Percentiles rank a stretch among this genome's conserved stretches.
Evolutionary conservation across 2,329 filamentous ascomycete species (phyloP).

Genomic region (Stenocarpella maydis): DNA sequence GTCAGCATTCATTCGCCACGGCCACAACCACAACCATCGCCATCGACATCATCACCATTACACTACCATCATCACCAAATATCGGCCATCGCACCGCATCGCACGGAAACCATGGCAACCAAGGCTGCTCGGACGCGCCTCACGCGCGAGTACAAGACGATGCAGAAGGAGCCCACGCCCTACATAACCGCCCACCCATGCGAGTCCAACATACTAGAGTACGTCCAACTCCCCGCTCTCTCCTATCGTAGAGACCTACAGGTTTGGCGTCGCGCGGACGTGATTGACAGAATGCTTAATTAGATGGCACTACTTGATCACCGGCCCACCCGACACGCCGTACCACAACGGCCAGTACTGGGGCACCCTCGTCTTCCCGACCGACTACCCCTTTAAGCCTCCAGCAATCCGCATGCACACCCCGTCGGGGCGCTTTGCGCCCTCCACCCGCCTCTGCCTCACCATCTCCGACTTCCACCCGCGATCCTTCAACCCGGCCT

Average conservation of each 20-base stretch:
- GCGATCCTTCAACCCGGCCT: conserved; percentile 96
- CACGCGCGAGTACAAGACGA: conserved; percentile 69
- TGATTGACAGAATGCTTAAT: conserved; percentile 35
- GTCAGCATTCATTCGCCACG: conserved; percentile 18
- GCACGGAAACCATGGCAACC: conserved; percentile 33
- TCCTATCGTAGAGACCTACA: not conserved
- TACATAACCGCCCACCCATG: conserved; percentile 91
- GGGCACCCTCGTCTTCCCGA: conserved; percentile 94
- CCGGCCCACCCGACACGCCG: conserved; percentile 90
- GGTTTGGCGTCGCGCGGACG: not conserved
- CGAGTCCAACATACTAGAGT: conserved; percentile 91
- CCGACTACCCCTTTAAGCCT: conserved; percentile 96
- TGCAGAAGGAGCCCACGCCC: conserved; percentile 79
- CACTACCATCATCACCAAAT: not conserved
- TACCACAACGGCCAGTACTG: conserved; percentile 97
- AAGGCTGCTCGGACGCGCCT: conserved; percentile 44
- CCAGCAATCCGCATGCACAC: conserved; percentile 99
- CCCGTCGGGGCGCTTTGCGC: conserved; percentile 92
- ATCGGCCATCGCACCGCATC: not conserved
- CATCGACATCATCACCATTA: not conserved
- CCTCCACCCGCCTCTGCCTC: conserved; percentile 88
- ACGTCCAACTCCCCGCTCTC: conserved; percentile 41
- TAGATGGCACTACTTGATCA: conserved; percentile 95
- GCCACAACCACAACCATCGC: not conserved
- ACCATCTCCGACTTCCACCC: conserved; percentile 98